Percentiles rank a stretch among this genome's conserved stretches.
phyloP scores from a whole-genome alignment of 176 grass and related monocot genomes.

The Typha latifolia region DNA sequence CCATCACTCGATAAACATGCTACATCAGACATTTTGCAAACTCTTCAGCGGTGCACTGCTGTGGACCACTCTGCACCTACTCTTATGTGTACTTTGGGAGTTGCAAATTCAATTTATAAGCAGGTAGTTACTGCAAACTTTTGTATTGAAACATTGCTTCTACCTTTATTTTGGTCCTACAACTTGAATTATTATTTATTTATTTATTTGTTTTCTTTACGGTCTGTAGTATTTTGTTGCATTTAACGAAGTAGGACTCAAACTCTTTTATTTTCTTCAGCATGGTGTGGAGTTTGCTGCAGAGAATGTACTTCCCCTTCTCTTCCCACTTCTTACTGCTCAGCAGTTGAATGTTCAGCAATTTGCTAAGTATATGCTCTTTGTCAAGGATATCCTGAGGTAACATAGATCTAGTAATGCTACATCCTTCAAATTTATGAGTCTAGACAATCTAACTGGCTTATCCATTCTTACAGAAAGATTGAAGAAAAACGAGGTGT shows the following conservation, averaged over 20 bases:
- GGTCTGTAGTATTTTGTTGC: neutral
- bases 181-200: neutral
- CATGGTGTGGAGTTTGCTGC: constrained; percentile 76
- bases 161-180: neutral
- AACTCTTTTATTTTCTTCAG: constrained; percentile 28
- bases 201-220: constrained; percentile 5
- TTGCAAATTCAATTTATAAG: constrained; percentile 86
- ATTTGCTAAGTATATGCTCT: constrained; percentile 97
- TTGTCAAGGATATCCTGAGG: constrained; percentile 96
- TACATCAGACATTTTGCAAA: constrained; percentile 69
- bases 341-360: constrained; percentile 92
- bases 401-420: constrained; percentile 12
- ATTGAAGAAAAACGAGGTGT: constrained; percentile 97
- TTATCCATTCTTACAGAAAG: constrained; percentile 49
- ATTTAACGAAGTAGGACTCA: constrained; percentile 2
- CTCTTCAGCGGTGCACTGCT: constrained; percentile 70
- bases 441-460: neutral
- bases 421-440: neutral
- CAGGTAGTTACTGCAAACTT: constrained; percentile 43
- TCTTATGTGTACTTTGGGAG: constrained; percentile 95
- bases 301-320: constrained; percentile 74
- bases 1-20: constrained; percentile 79
- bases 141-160: constrained; percentile 7
- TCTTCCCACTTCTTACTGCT: constrained; percentile 80
- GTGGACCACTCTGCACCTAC: constrained; percentile 93